phyloP scores from a whole-genome alignment of 495 filamentous ascomycete genomes.

The Endocarpon pusillum region DNA sequence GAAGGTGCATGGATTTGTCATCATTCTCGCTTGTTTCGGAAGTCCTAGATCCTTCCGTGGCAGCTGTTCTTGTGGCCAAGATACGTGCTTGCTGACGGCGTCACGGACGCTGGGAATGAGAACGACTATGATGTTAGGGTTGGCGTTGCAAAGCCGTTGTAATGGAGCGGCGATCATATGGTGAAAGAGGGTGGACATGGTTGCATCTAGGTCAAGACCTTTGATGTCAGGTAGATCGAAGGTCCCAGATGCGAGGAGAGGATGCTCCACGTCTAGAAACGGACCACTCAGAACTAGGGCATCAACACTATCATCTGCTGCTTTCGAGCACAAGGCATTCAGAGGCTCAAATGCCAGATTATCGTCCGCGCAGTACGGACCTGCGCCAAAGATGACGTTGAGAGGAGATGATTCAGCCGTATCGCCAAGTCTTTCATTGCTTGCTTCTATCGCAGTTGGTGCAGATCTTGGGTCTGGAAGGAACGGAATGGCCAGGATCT shows the following conservation, averaged over 20 bases:
- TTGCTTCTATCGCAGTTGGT: conserved; percentile 37
- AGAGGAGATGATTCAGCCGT: conserved; percentile 45
- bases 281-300: conserved; percentile 70
- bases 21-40: conserved; percentile 53
- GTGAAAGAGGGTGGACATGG: conserved; percentile 68
- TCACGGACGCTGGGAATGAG: conserved; percentile 81
- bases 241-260: conserved; percentile 71
- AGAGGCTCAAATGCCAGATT: conserved; percentile 81
- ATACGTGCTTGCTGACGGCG: conserved; percentile 60
- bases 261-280: conserved; percentile 82
- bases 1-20: conserved; percentile 78
- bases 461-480: conserved; percentile 51
- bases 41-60: conserved; percentile 46
- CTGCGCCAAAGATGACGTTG: conserved; percentile 59
- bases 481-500: conserved; percentile 57
- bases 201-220: conserved; percentile 50
- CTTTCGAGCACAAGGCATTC: conserved; percentile 59
- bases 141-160: conserved; percentile 41
- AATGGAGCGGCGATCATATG: conserved; percentile 55
- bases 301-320: conserved; percentile 58
- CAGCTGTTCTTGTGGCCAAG: conserved; percentile 80
- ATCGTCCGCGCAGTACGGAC: conserved; percentile 82
- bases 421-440: conserved; percentile 47
- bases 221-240: conserved; percentile 71
- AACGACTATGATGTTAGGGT: conserved; percentile 64